Base-by-base conservation (phyloP, 1,284 basidiomycete species). In the Ganoderma meredithae region DNA sequence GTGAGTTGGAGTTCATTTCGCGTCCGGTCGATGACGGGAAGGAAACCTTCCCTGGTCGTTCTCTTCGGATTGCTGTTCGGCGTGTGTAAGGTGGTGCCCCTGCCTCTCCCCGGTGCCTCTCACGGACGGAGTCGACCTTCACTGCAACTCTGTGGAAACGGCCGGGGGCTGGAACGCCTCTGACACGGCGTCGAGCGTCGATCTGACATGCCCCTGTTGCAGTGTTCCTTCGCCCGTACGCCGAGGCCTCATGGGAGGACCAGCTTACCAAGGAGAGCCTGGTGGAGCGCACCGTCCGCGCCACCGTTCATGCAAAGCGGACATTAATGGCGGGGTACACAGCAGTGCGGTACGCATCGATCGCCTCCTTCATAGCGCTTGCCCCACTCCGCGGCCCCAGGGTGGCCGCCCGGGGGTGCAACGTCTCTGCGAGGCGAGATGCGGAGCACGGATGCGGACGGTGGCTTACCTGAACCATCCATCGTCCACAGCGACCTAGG, bases 281-380 rank as follows among this genome's bases (percentile, higher is more conserved):
- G 27, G 72, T 75, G 31, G 75, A 77, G 59, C 75, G 76, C 41
- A 79, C 74, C 15, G 71, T 75, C 79, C 83, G 89, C 44, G 90
- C 90, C 1, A 86, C 88, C 0, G 83, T 86, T 2, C 90, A 91
- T 70, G 90, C 89, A 0, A 83, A 79, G 47, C 79, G 81, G 62
- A 92, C 89, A 2, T 79, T 91, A 10, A 81, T 88, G 80, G 88
- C 88, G 7, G 90, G 90, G 0, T 92, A 85, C 76, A 91, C 90
- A 0, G 84, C 87, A 7, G 89, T 91, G n/a, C 81, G 87, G 88
- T 88, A 53, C 56, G 82, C 75, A 33, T 39, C 40, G 44, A 33
- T 12, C 60, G 27, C 52, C 25, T 55, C 17, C 53, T 55, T 55
- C 47, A 49, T 49, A 49, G 47, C 47, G 47, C 22, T 12, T 49